phyloP scores from a whole-genome alignment of 495 filamentous ascomycete species.

The Aspergillus campestris region DNA sequence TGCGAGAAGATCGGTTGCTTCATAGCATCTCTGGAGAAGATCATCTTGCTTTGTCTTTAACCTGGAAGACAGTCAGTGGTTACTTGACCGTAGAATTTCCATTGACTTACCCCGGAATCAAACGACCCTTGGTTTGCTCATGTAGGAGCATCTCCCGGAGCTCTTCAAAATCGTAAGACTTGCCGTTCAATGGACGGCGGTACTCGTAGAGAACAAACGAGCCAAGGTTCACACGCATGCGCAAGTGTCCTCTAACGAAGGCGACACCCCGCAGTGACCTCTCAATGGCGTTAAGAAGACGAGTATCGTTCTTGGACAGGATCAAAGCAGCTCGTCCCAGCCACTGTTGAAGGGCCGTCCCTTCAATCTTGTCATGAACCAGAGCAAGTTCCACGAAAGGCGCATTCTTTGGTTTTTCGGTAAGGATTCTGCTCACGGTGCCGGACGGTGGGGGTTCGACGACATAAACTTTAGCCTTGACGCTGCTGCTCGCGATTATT shows the following conservation, averaged over 20 bases:
- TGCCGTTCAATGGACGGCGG: slow-evolving; percentile 23
- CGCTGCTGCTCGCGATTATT: slow-evolving; percentile 21
- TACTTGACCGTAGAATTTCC: not conserved
- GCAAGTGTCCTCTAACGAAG: slow-evolving; percentile 30
- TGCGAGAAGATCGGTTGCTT: slow-evolving; percentile 38
- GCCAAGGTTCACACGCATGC: slow-evolving; percentile 52
- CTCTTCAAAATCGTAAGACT: slow-evolving; percentile 36
- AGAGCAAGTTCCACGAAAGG: slow-evolving; percentile 8
- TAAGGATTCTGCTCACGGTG: slow-evolving; percentile 10
- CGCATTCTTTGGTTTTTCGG: slow-evolving; percentile 4
- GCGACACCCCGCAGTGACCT: slow-evolving; percentile 23
- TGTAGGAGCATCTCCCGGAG: slow-evolving; percentile 39
- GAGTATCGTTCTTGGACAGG: slow-evolving; percentile 16
- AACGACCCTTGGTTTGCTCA: slow-evolving; percentile 26
- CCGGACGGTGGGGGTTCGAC: slow-evolving; percentile 26
- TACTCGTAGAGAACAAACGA: slow-evolving; percentile 41
- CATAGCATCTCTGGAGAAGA: slow-evolving; percentile 17
- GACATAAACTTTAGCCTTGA: slow-evolving; percentile 28
- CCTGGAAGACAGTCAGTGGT: slow-evolving; percentile 5
- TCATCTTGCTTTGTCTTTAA: slow-evolving; percentile 16
- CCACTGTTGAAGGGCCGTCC: slow-evolving; percentile 8
- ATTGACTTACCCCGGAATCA: slow-evolving; percentile 31
- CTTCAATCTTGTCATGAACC: slow-evolving; percentile 4
- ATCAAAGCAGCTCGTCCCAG: slow-evolving; percentile 5
- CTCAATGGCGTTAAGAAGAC: slow-evolving; percentile 19